Evolutionary conservation across 192 early-diverging fungal genomes (phyloP), one percentile per base, ranked within the genome.

Genomic region (Coemansia sp.): DNA sequence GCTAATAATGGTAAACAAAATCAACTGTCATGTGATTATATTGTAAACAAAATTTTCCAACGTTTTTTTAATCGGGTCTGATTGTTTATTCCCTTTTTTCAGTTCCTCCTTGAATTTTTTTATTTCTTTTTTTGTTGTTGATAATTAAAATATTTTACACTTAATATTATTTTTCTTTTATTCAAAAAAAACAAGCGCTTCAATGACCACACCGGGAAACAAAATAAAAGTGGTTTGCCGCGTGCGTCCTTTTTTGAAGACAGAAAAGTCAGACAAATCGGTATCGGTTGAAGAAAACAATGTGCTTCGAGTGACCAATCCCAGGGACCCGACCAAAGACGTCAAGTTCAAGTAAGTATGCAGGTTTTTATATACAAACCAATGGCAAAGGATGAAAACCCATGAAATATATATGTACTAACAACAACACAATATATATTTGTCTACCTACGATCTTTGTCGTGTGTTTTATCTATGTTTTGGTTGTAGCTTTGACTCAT

Each of bases 211-310:
- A 16, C 12, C 31, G 11, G 71, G 59, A 28, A 63, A 85, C 67
- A 86, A 85, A 73, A 76, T 88, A 64, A 85, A 85, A 51, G 82
- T 87, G 20, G 75, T 86, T 22, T 87, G 87, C 49, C 82, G 87
- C 16, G 81, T 88, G 22, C 82, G 87, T n/a, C 87, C 87, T 18
- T 86, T 88, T 58, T 65, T 87, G n/a, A 64, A 69, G 16, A 68
- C 73, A 7, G 87, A 88, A 64, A 69, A 57, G n/a, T 45, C 79
- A 0, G 87, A 88, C 69, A 63, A 79, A 25, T 57, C 84, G 0
- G 82, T 85, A 0, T 31, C 40, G 1, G 80, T 77, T 0, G 80
- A 82, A 32, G 63, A 69, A 48, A 65, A 67, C 56, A 73, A 61
- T n/a, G 69, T 74, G 20, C 50, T 86, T 17, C 83, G 83, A 36